Percentiles rank a stretch among this genome's conserved stretches.
phyloP scores from a whole-genome alignment of 768 basidiomycete species.

The Tylopilus subfusipes region DNA sequence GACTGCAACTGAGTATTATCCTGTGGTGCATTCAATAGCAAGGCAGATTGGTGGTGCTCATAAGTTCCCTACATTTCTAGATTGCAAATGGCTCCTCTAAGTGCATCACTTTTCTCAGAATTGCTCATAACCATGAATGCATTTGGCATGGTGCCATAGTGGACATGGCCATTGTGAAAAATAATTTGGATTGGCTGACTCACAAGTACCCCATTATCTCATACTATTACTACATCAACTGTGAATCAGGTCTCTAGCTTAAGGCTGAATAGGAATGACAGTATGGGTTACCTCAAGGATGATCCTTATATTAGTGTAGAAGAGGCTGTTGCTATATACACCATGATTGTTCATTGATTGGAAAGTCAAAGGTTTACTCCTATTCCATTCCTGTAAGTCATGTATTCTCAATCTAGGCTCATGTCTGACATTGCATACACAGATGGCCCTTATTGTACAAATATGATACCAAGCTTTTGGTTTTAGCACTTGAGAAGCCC shows the following conservation, averaged over 20 bases:
- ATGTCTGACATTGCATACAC: slow-evolving; percentile 2
- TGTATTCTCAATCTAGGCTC: not conserved
- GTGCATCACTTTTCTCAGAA: slow-evolving; percentile 39
- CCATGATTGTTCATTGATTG: slow-evolving; percentile 97
- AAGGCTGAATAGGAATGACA: slow-evolving; percentile 99
- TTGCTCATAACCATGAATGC: slow-evolving; percentile 96
- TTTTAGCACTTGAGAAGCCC: slow-evolving; percentile 93
- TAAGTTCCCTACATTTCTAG: slow-evolving; percentile 34
- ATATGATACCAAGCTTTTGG: slow-evolving; percentile 96
- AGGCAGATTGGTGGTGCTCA: slow-evolving; percentile 99
- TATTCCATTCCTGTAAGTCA: slow-evolving; percentile 90
- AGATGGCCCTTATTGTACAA: slow-evolving; percentile 97
- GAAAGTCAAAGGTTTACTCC: slow-evolving; percentile 98
- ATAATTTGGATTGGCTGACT: slow-evolving; percentile 97
- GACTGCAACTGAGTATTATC: slow-evolving; percentile 96
- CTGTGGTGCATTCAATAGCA: slow-evolving; percentile 98
- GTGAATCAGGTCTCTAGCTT: slow-evolving; percentile 68
- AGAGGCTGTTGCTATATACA: slow-evolving; percentile 98
- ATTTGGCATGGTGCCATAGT: slow-evolving; percentile 96
- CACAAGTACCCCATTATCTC: slow-evolving; percentile 44
- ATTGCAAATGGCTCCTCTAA: not conserved
- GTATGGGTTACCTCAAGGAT: slow-evolving; percentile 97
- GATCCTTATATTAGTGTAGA: slow-evolving; percentile 99
- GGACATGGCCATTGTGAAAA: slow-evolving; percentile 98
- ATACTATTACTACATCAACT: not conserved